These are phyloP conservation scores for Dissophora ornata DNA, from an alignment of 192 early-diverging fungal genomes.

Conservation along the genomic window DNA sequence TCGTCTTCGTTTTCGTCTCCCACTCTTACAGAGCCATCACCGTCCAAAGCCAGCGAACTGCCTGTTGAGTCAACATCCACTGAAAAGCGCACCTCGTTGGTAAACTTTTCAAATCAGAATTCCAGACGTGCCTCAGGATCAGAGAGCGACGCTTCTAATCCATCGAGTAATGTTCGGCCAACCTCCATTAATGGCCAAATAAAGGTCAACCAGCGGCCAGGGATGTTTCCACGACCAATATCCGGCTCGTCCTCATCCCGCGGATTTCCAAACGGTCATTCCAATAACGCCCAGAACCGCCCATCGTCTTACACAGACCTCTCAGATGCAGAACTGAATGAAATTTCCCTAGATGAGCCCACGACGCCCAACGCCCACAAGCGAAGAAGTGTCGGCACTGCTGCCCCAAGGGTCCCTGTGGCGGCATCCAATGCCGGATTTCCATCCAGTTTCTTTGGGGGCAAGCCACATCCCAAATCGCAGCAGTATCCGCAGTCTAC, in stretches of 20 bases:
- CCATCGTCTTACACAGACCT: conserved; percentile 27
- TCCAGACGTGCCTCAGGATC: conserved; percentile 9
- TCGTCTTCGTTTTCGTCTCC: background rate
- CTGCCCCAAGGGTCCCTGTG: conserved; percentile 14
- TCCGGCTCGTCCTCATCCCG: conserved; percentile 24
- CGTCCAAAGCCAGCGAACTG: background rate
- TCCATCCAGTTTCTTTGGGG: conserved; percentile 51
- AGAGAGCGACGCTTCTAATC: conserved; percentile 35
- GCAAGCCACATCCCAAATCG: conserved; percentile 41
- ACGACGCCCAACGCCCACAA: conserved; percentile 2
- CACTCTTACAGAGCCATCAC: background rate
- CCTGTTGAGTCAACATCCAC: background rate
- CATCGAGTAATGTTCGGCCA: conserved; percentile 8
- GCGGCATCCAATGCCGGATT: conserved; percentile 32
- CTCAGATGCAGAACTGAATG: conserved; percentile 40
- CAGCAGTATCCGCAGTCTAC: conserved; percentile 33
- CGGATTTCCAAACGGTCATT: conserved; percentile 9
- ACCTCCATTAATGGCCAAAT: conserved; percentile 3
- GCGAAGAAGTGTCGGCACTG: conserved; percentile 8
- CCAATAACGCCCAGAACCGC: background rate
- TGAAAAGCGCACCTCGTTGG: background rate
- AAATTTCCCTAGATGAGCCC: conserved; percentile 40
- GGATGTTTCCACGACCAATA: conserved; percentile 12
- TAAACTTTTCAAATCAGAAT: background rate
- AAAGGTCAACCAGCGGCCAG: background rate